Percentiles rank a stretch among this genome's conserved stretches.
Evolutionary conservation across 2,329 filamentous ascomycete species (phyloP).

Genomic region (Volutella citrinella): DNA sequence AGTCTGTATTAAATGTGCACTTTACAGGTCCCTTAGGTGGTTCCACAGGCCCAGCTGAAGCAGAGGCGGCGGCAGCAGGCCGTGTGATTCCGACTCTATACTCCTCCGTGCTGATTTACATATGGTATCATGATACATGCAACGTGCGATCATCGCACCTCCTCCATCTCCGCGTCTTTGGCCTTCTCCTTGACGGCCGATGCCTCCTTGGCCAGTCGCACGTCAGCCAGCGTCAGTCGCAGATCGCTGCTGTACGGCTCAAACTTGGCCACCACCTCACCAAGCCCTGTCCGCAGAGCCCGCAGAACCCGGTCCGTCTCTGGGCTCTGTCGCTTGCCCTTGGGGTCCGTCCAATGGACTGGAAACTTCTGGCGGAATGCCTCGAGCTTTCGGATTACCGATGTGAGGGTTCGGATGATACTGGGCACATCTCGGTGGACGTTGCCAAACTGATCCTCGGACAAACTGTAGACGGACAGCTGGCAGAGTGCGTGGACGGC

Average conservation of each 20-base stretch:
- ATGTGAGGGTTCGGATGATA: conserved; percentile 71
- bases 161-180: conserved; percentile 29
- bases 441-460: conserved; percentile 80
- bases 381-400: conserved; percentile 67
- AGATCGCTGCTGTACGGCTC: conserved; percentile 71
- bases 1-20: no score
- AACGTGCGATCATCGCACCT: conserved; percentile 23
- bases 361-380: conserved; percentile 57
- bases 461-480: conserved; percentile 69
- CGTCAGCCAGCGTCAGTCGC: conserved; percentile 66
- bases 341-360: conserved; percentile 77
- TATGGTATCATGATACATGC: no score
- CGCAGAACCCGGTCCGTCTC: conserved; percentile 71
- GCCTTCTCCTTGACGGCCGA: conserved; percentile 26
- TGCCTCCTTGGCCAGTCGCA: conserved; percentile 71
- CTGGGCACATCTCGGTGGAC: conserved; percentile 78
- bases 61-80: no score
- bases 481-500: conserved; percentile 67
- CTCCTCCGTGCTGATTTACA: no score
- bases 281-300: conserved; percentile 63
- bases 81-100: no score
- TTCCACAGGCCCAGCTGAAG: no score
- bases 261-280: conserved; percentile 67
- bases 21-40: no score
- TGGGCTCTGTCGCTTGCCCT: conserved; percentile 49